Evolutionary conservation across 352 stramenopile genomes (phyloP), one percentile per base, ranked within the genome.

Genomic region (Pythium vanterpoolii): DNA sequence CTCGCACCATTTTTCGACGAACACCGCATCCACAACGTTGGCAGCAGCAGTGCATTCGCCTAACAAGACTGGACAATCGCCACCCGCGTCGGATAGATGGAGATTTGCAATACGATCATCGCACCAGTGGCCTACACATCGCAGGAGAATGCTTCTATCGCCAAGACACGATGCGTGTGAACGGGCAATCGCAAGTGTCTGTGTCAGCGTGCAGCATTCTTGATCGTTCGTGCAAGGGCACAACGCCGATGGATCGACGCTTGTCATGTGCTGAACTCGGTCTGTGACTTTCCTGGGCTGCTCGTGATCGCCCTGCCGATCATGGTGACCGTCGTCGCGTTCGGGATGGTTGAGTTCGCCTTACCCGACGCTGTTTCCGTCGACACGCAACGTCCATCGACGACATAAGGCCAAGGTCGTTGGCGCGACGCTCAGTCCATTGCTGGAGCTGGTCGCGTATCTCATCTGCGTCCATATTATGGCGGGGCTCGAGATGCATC

Each of bases 1-100:
- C 21, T 56, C 49, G 36, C 33, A 9, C 49, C 49, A 8, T 36
- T 56, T 23, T 47, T 56, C 23, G 49, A 56, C 33, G 49, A 38
- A 4, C 24, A 26, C 3, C 34, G 34, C 21, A 24, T 44, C 21
- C 18, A 45, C 3, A 30, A n/a, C 21, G 24, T 33, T 14, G 45
- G 45, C 23, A 24, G 43, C 16, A 10, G 13, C 5, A 18, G 26
- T 19, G 33, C 33, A 4, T 46, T 56, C 34, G 18, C 21, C 5
- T 11, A 27, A 4, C n/a, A 46, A 34, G 26, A 52, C 14, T 52
- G 45, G 45, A n/a, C 16, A 18, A 28, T n/a, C 16, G 26, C 13
- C 14, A 52, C 49, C 14, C 49, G 49, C 33, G 23, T 56, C 13
- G 49, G 49, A 10, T 16, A 24, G 21, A 21, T 56, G 19, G 14